Evolutionary conservation across 768 basidiomycete genomes (phyloP).

Genomic region (Atractiella rhizophila): DNA sequence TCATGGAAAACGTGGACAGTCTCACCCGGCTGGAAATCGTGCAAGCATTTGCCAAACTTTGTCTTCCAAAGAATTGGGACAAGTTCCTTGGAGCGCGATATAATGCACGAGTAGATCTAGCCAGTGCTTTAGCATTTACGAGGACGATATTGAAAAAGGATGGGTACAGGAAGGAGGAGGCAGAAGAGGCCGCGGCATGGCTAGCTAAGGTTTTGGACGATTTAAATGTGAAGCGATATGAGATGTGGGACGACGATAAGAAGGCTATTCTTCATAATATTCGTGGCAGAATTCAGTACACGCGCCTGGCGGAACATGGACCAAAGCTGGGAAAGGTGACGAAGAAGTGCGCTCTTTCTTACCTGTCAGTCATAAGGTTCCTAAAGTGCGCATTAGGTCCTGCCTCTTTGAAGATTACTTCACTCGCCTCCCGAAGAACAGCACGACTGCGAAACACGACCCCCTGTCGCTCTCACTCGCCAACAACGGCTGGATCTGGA

Average conservation of each 20-base stretch:
- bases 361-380: not conserved
- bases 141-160: conserved; percentile 40
- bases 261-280: conserved; percentile 46
- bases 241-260: conserved; percentile 49
- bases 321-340: conserved; percentile 61
- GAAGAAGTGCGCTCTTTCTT: conserved; percentile 23
- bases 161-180: conserved; percentile 25
- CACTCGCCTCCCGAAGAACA: conserved; percentile 40
- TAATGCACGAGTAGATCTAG: conserved; percentile 37
- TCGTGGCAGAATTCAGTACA: conserved; percentile 50
- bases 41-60: conserved; percentile 15
- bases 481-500: conserved; percentile 99
- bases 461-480: conserved; percentile 47
- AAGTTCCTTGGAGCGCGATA: conserved; percentile 28
- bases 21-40: conserved; percentile 35
- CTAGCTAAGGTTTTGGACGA: conserved; percentile 63
- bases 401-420: conserved; percentile 83
- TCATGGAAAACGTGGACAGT: conserved; percentile 27
- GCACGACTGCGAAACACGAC: conserved; percentile 26
- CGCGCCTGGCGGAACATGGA: conserved; percentile 53
- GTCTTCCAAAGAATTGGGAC: conserved; percentile 9
- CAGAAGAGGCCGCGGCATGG: conserved; percentile 33
- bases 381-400: conserved; percentile 13
- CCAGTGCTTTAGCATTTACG: conserved; percentile 46
- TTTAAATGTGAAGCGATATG: conserved; percentile 66